Conservation (phyloP, 192 early-diverging fungal genomes). For the Linnemannia schmuckeri region DNA sequence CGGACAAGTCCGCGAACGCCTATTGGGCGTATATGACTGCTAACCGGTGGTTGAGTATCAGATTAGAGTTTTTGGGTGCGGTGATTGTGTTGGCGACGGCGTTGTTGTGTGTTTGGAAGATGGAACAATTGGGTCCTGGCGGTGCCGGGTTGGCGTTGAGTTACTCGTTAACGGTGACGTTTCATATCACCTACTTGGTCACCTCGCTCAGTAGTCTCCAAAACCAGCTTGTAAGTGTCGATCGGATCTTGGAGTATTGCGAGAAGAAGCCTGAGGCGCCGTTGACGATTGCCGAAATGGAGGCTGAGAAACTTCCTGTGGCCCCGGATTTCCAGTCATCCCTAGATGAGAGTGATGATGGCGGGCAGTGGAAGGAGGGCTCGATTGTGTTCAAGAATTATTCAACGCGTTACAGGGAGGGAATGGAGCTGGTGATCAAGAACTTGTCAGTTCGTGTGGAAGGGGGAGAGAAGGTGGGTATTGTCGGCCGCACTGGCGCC, state of each 20-base stretch:
- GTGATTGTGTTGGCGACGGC: conserved; percentile 85
- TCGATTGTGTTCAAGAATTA: conserved; percentile 79
- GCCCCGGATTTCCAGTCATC: not conserved
- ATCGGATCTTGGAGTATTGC: conserved; percentile 79
- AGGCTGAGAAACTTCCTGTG: conserved; percentile 59
- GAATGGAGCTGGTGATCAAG: conserved; percentile 82
- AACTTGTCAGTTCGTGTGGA: conserved; percentile 64
- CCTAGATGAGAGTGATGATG: conserved; percentile 10
- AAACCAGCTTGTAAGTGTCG: conserved; percentile 58
- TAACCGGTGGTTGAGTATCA: conserved; percentile 78
- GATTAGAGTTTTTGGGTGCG: conserved; percentile 82
- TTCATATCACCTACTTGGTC: conserved; percentile 86
- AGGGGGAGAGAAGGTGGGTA: conserved; percentile 77
- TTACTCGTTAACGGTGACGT: conserved; percentile 80
- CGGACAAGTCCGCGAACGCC: conserved; percentile 79
- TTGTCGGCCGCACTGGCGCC: conserved; percentile 71
- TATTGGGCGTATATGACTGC: conserved; percentile 75
- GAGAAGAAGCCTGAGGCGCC: conserved; percentile 84
- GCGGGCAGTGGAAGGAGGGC: conserved; percentile 68
- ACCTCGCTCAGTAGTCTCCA: conserved; percentile 87
- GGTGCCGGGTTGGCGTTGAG: conserved; percentile 74
- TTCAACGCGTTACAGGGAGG: conserved; percentile 84
- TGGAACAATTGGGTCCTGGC: conserved; percentile 70
- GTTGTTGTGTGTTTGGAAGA: conserved; percentile 75
- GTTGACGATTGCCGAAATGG: conserved; percentile 49